These are phyloP conservation scores for Metschnikowia cerradonensis DNA, from an alignment of 805 yeast genomes.

Conservation along the genomic window DNA sequence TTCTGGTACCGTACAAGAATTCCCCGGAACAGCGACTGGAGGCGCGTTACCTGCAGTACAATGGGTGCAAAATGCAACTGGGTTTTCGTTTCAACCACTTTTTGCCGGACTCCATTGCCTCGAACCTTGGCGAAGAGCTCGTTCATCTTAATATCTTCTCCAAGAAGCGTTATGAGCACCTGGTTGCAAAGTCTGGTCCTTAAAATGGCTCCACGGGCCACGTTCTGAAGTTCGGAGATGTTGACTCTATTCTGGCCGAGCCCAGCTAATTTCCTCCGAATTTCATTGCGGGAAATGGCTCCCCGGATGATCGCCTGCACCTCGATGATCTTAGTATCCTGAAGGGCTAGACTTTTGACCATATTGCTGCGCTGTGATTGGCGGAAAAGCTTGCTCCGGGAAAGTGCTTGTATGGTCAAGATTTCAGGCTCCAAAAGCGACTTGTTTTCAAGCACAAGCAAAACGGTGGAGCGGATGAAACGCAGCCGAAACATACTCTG, in stretches of 20 bases:
- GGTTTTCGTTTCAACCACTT: constrained; percentile 18
- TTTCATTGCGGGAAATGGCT: constrained; percentile 24
- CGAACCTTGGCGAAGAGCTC: constrained; percentile 41
- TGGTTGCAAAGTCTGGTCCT: constrained; percentile 41
- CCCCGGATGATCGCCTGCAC: constrained; percentile 43
- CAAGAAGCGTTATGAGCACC: constrained; percentile 39
- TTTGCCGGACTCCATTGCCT: constrained; percentile 37
- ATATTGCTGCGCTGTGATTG: constrained; percentile 1
- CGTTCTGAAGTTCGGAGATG: constrained; percentile 35
- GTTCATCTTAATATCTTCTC: constrained; percentile 36
- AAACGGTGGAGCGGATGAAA: constrained; percentile 17
- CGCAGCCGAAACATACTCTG: constrained; percentile 46
- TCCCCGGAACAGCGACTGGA: constrained; percentile 65
- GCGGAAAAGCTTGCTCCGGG: constrained; percentile 16
- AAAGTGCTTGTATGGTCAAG: constrained; percentile 27
- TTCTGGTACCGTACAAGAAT: constrained; percentile 52
- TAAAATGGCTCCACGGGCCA: constrained; percentile 43
- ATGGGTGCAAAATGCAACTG: constrained; percentile 5
- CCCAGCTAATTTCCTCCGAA: constrained; percentile 14
- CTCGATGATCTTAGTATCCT: constrained; percentile 17
- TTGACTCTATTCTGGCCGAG: constrained; percentile 5
- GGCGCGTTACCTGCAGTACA: constrained; percentile 25
- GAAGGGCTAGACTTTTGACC: constrained; percentile 4
- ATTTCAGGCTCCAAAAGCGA: constrained; percentile 21
- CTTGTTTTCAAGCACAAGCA: constrained; percentile 22